These are phyloP conservation scores for Yarrowia sp. DNA, from an alignment of 805 yeast species.

Conservation along the genomic window DNA sequence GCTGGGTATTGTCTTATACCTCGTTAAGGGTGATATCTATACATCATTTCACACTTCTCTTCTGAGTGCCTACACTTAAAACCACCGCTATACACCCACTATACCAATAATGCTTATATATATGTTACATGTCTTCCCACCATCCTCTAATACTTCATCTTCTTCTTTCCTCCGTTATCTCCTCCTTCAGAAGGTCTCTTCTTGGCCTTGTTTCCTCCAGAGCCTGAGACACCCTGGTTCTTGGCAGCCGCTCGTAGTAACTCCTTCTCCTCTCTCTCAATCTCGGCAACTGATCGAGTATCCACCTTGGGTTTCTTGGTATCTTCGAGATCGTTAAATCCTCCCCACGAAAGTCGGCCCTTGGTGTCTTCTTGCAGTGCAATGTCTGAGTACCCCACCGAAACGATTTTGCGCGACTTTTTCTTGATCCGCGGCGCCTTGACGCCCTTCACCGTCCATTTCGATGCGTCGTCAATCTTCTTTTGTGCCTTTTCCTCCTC, in stretches of 20 bases:
- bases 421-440: slow-evolving; percentile 10
- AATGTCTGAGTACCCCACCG: slow-evolving; percentile 31
- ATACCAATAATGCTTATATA: no score
- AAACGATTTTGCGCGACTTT: slow-evolving; percentile 23
- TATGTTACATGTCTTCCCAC: not conserved
- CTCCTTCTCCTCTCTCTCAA: slow-evolving; percentile 16
- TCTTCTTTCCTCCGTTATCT: slow-evolving; percentile 21
- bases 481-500: slow-evolving; percentile 32
- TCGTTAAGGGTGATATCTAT: no score
- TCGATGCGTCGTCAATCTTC: slow-evolving; percentile 36
- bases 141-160: slow-evolving; percentile 19
- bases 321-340: slow-evolving; percentile 34
- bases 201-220: slow-evolving; percentile 32
- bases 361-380: slow-evolving; percentile 29
- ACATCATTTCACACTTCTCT: no score
- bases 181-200: slow-evolving; percentile 35
- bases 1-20: no score
- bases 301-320: slow-evolving; percentile 15
- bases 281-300: slow-evolving; percentile 16
- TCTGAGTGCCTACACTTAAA: no score
- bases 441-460: slow-evolving; percentile 26
- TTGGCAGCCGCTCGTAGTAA: slow-evolving; percentile 29
- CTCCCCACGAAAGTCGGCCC: slow-evolving; percentile 33
- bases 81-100: no score
- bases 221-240: slow-evolving; percentile 37